Evolutionary conservation across 257 asterid genomes (phyloP).

Genomic region (Nicotiana knightiana): DNA sequence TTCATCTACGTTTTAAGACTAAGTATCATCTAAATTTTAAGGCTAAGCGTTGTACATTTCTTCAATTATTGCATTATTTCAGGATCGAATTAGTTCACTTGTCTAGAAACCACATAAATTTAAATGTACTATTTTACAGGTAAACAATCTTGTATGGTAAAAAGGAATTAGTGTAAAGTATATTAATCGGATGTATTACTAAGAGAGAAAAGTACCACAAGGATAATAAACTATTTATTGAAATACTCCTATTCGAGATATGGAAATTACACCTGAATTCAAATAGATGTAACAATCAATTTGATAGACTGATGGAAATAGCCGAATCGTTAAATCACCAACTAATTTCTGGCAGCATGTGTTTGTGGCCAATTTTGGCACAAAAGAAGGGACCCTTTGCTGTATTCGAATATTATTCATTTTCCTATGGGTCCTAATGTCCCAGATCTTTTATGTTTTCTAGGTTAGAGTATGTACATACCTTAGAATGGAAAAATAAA

Average conservation of each 20-base stretch:
- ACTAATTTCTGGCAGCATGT: constrained; percentile 23
- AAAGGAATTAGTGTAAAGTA: no score
- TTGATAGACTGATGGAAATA: constrained; percentile 7
- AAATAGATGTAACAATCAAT: constrained; percentile 1
- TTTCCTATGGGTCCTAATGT: constrained; percentile 13
- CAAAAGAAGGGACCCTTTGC: constrained; percentile 6
- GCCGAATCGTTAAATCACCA: constrained; percentile 27
- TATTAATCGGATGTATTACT: not conserved
- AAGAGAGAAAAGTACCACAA: not conserved
- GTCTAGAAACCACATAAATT: no score
- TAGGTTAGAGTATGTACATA: not conserved
- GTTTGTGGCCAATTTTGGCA: constrained; percentile 19
- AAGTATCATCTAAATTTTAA: no score
- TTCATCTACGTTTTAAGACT: no score
- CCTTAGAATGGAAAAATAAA: not conserved
- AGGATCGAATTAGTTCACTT: no score
- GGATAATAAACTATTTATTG: not conserved
- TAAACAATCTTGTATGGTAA: no score
- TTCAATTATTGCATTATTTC: no score
- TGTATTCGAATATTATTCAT: constrained; percentile 6
- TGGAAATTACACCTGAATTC: constrained; percentile 1
- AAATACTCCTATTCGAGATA: not conserved
- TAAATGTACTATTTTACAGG: no score
- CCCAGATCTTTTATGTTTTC: not conserved
- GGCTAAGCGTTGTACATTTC: no score